Evolutionary conservation across 768 basidiomycete genomes (phyloP).

Genomic region (Mycena epipterygia): DNA sequence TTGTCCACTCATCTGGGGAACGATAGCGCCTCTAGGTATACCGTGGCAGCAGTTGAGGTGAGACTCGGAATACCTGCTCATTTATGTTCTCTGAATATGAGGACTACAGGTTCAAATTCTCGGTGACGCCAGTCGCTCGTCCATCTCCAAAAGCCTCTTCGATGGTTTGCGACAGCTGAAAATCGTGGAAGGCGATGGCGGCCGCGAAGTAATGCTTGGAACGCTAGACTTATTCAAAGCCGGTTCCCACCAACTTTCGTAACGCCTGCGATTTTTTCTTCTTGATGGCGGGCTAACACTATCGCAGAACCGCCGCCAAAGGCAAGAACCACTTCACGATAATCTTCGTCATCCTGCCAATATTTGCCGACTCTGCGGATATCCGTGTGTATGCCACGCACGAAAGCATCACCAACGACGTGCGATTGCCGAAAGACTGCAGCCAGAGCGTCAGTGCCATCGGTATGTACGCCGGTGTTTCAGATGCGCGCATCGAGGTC

Average conservation of each 20-base stretch:
- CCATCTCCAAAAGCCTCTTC: not conserved
- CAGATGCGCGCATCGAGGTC: slow-evolving; percentile 7
- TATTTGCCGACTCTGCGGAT: not conserved
- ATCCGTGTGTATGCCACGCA: slow-evolving; percentile 3
- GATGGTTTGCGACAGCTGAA: not conserved
- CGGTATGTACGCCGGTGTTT: slow-evolving; percentile 9
- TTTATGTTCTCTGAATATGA: no score
- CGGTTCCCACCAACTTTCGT: slow-evolving; percentile 18
- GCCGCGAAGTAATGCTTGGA: not conserved
- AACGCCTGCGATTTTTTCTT: not conserved
- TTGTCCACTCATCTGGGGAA: slow-evolving; percentile 7
- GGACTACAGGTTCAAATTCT: not conserved
- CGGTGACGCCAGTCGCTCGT: not conserved
- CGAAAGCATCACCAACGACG: not conserved
- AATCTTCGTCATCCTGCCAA: slow-evolving; percentile 5
- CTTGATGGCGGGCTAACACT: not conserved
- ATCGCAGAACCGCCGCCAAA: not conserved
- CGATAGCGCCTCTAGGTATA: not conserved
- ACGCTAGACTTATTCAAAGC: not conserved
- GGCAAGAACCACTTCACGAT: not conserved
- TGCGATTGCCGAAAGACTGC: not conserved
- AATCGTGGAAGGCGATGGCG: no score
- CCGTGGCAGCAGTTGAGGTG: not conserved
- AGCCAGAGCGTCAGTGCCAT: slow-evolving; percentile 11
- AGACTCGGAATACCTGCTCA: not conserved